A percentile compares a stretch with the other conserved stretches of the same genome.
Evolutionary conservation across 2,329 filamentous ascomycete genomes (phyloP).

Genomic region (Aspergillus oerlinghausenensis): DNA sequence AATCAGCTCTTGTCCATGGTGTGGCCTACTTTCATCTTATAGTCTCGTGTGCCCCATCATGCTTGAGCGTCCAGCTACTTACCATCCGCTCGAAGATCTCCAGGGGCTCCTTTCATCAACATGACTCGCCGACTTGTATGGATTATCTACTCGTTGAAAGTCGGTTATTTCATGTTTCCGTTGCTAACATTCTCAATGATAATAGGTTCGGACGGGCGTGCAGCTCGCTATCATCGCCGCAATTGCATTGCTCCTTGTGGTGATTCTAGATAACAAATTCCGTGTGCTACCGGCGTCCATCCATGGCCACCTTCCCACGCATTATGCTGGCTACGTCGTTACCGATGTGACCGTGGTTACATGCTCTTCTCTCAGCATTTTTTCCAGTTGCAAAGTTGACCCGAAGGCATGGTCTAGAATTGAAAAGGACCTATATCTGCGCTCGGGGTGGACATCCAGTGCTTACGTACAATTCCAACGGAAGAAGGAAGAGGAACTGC

Average conservation of each 20-base stretch:
- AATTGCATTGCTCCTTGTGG: slow-evolving; percentile 65
- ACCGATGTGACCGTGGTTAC: slow-evolving; percentile 76
- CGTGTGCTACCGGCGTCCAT: slow-evolving; percentile 78
- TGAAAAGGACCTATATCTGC: slow-evolving; percentile 84
- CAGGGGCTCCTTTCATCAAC: slow-evolving; percentile 28
- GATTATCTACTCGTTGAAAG: background rate
- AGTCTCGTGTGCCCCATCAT: slow-evolving; percentile 25
- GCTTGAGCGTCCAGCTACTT: slow-evolving; percentile 25
- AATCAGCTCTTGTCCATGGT: slow-evolving; percentile 23
- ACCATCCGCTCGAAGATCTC: slow-evolving; percentile 24
- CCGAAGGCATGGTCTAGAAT: slow-evolving; percentile 71
- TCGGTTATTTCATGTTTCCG: background rate
- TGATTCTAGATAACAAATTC: slow-evolving; percentile 85
- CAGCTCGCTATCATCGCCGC: slow-evolving; percentile 66
- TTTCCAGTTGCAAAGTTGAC: slow-evolving; percentile 73
- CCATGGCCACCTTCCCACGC: slow-evolving; percentile 79
- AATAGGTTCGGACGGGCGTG: slow-evolving; percentile 60
- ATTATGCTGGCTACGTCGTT: slow-evolving; percentile 78
- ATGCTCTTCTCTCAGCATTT: slow-evolving; percentile 70
- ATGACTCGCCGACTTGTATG: slow-evolving; percentile 44
- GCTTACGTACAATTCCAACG: slow-evolving; percentile 79
- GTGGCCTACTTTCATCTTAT: slow-evolving; percentile 10
- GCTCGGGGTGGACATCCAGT: slow-evolving; percentile 65
- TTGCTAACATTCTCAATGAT: slow-evolving; percentile 8
- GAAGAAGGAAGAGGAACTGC: slow-evolving; percentile 80